Base-by-base conservation (phyloP, 768 basidiomycete species). In the Lactarius akahatsu region DNA sequence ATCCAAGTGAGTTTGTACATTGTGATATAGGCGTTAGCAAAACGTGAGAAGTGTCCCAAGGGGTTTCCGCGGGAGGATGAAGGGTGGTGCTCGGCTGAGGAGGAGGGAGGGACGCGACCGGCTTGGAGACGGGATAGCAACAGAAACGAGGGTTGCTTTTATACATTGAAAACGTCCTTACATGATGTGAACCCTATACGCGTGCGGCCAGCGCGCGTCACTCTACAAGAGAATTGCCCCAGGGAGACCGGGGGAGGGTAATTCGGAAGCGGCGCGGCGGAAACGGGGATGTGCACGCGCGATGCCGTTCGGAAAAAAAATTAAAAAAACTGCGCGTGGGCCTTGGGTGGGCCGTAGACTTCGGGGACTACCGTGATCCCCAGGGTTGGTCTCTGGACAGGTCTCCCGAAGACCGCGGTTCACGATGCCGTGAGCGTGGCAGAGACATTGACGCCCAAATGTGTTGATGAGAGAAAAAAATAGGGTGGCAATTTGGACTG, bases 1-100 rank as follows among this genome's bases (percentile, higher is more conserved):
- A 79, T 38, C 71, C 73, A 59, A 43, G 77, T 73, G 69, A 80
- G 60, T 74, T 78, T 79, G 41, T 66, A 66, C 70, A 78, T 79
- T 79, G 81, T 83, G 60, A 70, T 67, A 52, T 28, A n/a, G 28
- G 16, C 32, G 38, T 32, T 56, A 11, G 58, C 28, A 23, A 60
- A 34, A 18, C 26, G 38, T n/a, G 26, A 43, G 41, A 45, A 54
- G 38, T 6, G 56, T 63, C 47, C 50, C 43, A 60, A 34, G 57
- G 28, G 62, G 66, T 43, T 6, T 55, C 58, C 57, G n/a, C 50
- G 30, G 58, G 28, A 56, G 66, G 26, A 55, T 36, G 36, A 15
- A 41, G 67, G 59, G 70, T 15, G 60, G 63, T 50, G 65, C 52
- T 63, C 63, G 67, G 62, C 63, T 65, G 71, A 64, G 43, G 68